Evolutionary conservation across 768 basidiomycete species (phyloP), one percentile per base, ranked within the genome.

Genomic region (Pisolithus orientalis): DNA sequence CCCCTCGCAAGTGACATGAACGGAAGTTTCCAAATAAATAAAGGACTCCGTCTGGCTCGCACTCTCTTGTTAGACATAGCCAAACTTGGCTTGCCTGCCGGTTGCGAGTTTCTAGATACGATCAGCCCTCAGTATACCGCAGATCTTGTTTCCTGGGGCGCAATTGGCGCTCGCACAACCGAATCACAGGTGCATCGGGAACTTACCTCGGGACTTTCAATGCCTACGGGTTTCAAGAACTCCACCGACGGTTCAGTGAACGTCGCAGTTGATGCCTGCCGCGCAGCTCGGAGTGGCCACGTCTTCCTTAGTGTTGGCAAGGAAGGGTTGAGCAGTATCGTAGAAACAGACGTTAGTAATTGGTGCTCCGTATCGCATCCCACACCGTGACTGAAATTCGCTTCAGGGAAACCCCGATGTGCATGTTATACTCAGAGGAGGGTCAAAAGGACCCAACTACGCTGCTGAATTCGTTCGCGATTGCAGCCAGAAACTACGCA

Each of bases 141-240:
- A 10, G 96, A 99, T 72, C 73, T 88, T 24, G 87, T 87, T 53
- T 84, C 90, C 9, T 97, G 95, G 94, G 95, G 94, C 46, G 95
- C 95, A 2, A 98, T 99, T 58, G 96, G 90, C 34, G 91, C 90
- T 11, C 80, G 91, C 13, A 94, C 93, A 11, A 94, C 94, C 0
- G 93, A 95, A 67, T 91, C 88, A 4, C 87, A 95, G 66, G 90
- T 95, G 14, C 93, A 95, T 65, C 85, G 93, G 44, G 93, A 95
- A 69, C 77, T 95, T 14, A 82, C 83, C 9, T 88, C 85, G 5
- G 90, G 85, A 2, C 75, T 95, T n/a, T 91, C 89, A 14, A 93
- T 95, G 89, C 88, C 90, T 3, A 92, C 94, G 5, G 96, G 96
- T 7, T 98, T 99, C 83, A 99, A 99, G 73, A 99, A 99, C 62